Evolutionary conservation across 129 eudicot species (phyloP).

Genomic region (Escallonia herrerae): DNA sequence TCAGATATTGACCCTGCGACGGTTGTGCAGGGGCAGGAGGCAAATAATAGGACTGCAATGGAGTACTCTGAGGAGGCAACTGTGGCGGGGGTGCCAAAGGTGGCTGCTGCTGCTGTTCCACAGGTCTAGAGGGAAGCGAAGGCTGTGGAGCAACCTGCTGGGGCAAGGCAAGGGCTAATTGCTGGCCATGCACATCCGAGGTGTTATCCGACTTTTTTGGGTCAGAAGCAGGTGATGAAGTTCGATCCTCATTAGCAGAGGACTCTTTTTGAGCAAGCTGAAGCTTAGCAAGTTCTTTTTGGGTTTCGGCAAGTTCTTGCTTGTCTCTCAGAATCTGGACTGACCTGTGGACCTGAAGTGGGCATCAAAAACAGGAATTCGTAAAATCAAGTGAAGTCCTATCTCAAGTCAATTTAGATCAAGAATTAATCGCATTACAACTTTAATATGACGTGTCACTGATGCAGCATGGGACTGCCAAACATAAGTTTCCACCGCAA

Average conservation of each 20-base stretch:
- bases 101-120: constrained; percentile 14
- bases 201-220: constrained; percentile 41
- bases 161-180: constrained; percentile 76
- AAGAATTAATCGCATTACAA: no score
- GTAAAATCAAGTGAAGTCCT: no score
- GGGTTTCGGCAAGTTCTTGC: constrained; percentile 93
- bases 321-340: constrained; percentile 86
- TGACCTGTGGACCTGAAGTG: constrained; percentile 81
- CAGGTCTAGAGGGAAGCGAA: constrained; percentile 30
- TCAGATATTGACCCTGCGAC: constrained; percentile 42
- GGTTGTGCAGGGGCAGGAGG: constrained; percentile 36
- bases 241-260: constrained; percentile 32
- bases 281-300: constrained; percentile 84
- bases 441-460: no score
- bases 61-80: constrained; percentile 30
- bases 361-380: no score
- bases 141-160: constrained; percentile 60
- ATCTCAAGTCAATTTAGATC: no score
- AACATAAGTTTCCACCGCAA: no score
- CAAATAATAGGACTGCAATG: constrained; percentile 43
- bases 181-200: constrained; percentile 47
- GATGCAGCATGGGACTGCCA: no score
- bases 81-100: constrained; percentile 27
- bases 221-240: constrained; percentile 36
- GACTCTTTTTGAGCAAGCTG: constrained; percentile 80